phyloP scores from a whole-genome alignment of 2,329 filamentous ascomycete species.

The Penicillium sp. region DNA sequence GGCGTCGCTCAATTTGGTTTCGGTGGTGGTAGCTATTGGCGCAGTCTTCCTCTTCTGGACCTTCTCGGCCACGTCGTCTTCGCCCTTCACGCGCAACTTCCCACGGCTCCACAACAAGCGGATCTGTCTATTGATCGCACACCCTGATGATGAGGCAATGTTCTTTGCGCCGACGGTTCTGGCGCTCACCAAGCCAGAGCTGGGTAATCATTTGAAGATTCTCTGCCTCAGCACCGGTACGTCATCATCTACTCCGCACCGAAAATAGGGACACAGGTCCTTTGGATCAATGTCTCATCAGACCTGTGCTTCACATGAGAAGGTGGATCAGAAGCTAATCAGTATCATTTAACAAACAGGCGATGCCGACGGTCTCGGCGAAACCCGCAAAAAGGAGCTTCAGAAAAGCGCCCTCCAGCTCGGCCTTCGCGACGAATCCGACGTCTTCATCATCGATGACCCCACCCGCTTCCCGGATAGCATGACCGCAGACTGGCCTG shows the following conservation, averaged over 20 bases:
- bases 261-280: not conserved
- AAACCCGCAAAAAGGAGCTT: slow-evolving; percentile 79
- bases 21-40: slow-evolving; percentile 38
- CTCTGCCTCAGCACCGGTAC: slow-evolving; percentile 84
- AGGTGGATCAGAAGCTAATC: not conserved
- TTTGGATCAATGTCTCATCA: not conserved
- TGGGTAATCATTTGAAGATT: slow-evolving; percentile 91
- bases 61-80: slow-evolving; percentile 41
- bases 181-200: slow-evolving; percentile 74
- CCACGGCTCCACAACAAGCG: slow-evolving; percentile 76
- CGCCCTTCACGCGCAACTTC: slow-evolving; percentile 40
- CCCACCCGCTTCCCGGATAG: slow-evolving; percentile 79
- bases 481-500: slow-evolving; percentile 78
- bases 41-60: slow-evolving; percentile 47
- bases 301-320: not conserved
- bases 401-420: slow-evolving; percentile 75
- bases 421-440: slow-evolving; percentile 71
- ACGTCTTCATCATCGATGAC: slow-evolving; percentile 83
- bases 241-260: slow-evolving; percentile 11
- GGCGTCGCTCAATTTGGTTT: slow-evolving; percentile 24
- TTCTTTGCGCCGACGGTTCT: slow-evolving; percentile 92
- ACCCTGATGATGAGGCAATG: slow-evolving; percentile 99
- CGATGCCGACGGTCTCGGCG: slow-evolving; percentile 82
- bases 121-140: slow-evolving; percentile 89
- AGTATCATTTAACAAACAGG: slow-evolving; percentile 48